Percentiles rank a stretch among this genome's conserved stretches.
These are phyloP conservation scores for Hypoxylon sp. DNA, from an alignment of 2,329 filamentous ascomycete species.

Conservation along the genomic window DNA sequence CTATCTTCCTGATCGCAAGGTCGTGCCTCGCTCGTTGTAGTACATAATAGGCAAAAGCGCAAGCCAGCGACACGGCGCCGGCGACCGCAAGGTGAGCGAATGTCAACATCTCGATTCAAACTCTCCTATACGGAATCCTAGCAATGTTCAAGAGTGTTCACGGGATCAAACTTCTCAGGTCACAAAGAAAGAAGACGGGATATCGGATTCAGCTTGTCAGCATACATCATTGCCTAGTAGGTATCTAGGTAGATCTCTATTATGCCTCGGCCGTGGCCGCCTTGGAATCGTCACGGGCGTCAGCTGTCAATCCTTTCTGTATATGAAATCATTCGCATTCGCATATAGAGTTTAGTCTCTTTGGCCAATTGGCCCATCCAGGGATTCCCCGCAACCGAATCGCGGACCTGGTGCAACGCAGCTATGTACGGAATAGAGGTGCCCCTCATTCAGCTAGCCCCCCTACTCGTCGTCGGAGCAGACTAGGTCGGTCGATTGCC, in stretches of 20 bases:
- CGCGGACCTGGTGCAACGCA: conserved; percentile 16
- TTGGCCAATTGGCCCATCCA: conserved; percentile 12
- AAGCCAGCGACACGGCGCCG: conserved; percentile 13
- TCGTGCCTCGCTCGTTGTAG: conserved; percentile 40
- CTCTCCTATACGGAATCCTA: not conserved
- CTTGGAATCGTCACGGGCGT: conserved; percentile 15
- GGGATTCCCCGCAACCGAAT: conserved; percentile 27
- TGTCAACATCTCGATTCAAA: conserved; percentile 26
- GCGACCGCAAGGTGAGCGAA: conserved; percentile 17
- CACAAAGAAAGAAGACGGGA: not conserved
- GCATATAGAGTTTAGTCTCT: not conserved
- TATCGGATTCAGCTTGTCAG: not conserved
- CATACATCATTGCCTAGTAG: not conserved
- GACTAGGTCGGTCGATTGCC: not conserved
- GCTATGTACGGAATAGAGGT: not conserved
- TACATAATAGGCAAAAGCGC: conserved; percentile 27
- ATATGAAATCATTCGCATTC: conserved; percentile 7
- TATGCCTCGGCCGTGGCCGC: conserved; percentile 10
- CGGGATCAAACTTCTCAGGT: not conserved
- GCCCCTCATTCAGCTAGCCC: not conserved
- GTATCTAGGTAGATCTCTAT: no score
- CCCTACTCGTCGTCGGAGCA: not conserved
- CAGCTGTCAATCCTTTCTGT: conserved; percentile 28
- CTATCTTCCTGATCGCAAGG: conserved; percentile 48
- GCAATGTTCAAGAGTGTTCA: not conserved